These are phyloP conservation scores for Trametes maxima DNA, from an alignment of 768 basidiomycete species.

Conservation along the genomic window DNA sequence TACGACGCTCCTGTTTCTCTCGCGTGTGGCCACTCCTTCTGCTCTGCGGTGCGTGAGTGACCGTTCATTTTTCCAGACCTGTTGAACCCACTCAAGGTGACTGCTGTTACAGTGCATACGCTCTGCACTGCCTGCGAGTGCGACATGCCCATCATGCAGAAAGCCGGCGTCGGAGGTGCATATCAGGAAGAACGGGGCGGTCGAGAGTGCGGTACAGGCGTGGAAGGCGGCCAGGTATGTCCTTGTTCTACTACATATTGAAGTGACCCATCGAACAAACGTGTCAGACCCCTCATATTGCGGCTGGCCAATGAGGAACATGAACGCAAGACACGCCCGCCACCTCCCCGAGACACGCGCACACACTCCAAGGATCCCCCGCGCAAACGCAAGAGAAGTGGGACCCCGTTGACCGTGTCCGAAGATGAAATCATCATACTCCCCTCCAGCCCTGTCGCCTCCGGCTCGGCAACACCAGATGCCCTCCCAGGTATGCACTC, in stretches of 20 bases:
- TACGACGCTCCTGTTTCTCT: constrained; percentile 75
- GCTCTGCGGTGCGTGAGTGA: constrained; percentile 59
- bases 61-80: background rate
- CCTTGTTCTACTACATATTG: no score
- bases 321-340: constrained; percentile 5
- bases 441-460: constrained; percentile 12
- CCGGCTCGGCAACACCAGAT: constrained; percentile 10
- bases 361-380: background rate
- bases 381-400: constrained; percentile 28
- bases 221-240: constrained; percentile 73
- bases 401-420: constrained; percentile 9
- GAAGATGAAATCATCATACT: constrained; percentile 13
- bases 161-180: constrained; percentile 60
- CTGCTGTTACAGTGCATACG: constrained; percentile 65
- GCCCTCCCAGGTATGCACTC: background rate
- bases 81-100: background rate
- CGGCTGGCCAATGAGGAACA: constrained; percentile 12
- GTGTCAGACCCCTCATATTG: constrained; percentile 23
- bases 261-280: background rate
- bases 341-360: background rate
- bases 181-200: constrained; percentile 64
- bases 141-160: constrained; percentile 75
- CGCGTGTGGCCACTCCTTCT: constrained; percentile 80
- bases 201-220: constrained; percentile 70
- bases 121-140: constrained; percentile 53